A percentile compares a stretch with the other conserved stretches of the same genome.
phyloP scores from a whole-genome alignment of 2,329 filamentous ascomycete species.

The Alternaria metachromatica region DNA sequence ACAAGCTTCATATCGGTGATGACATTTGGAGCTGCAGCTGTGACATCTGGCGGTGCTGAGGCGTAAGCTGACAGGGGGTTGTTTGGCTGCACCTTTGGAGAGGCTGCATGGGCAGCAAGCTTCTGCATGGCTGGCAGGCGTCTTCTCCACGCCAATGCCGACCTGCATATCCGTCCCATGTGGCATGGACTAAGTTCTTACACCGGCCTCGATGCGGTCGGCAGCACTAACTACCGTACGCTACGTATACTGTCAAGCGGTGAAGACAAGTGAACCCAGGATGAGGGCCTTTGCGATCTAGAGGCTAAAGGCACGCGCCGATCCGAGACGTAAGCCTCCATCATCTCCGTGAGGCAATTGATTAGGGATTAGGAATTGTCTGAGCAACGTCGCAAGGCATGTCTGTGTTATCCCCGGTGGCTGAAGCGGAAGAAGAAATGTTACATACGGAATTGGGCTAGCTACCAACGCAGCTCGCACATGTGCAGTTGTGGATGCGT shows the following conservation, averaged over 20 bases:
- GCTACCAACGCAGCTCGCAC: not conserved
- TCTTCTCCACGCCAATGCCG: not conserved
- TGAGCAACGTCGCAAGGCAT: not conserved
- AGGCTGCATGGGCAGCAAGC: not conserved
- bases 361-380: not conserved
- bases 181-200: not conserved
- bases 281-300: not conserved
- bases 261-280: not conserved
- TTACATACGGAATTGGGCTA: not conserved
- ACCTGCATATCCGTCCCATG: not conserved
- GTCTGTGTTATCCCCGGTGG: not conserved
- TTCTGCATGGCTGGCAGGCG: not conserved
- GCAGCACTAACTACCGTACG: not conserved
- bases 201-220: not conserved
- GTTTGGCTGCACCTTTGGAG: not conserved
- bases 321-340: not conserved
- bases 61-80: conserved; percentile 12
- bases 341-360: not conserved
- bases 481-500: not conserved
- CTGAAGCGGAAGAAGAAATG: not conserved
- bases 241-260: not conserved
- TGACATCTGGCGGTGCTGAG: conserved; percentile 4
- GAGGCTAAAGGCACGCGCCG: not conserved
- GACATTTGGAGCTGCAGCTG: conserved; percentile 1
- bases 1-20: not conserved